phyloP scores from a whole-genome alignment of 2,329 filamentous ascomycete genomes.

The Cryphonectria radicalis region DNA sequence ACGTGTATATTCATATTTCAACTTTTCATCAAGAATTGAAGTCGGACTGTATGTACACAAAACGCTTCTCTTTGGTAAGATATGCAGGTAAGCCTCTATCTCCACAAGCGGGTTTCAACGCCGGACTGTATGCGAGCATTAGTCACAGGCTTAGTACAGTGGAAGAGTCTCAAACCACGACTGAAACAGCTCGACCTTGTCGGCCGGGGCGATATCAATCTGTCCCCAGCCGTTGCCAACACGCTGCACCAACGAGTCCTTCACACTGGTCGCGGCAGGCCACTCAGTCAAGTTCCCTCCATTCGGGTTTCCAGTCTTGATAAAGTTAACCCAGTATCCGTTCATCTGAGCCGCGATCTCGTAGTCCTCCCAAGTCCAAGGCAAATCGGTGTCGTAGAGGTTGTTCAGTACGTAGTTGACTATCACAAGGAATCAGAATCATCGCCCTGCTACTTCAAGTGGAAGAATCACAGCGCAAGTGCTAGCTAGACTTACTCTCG shows the following conservation, averaged over 20 bases:
- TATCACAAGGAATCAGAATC: not conserved
- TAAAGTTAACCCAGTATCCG: constrained; percentile 19
- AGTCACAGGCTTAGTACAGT: not conserved
- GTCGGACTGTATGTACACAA: too few species aligned
- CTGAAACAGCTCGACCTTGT: constrained; percentile 27
- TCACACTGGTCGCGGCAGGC: constrained; percentile 17
- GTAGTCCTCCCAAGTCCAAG: constrained; percentile 12
- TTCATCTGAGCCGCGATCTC: constrained; percentile 23
- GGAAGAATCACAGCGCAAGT: not conserved
- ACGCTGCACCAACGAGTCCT: constrained; percentile 23
- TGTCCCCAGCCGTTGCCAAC: constrained; percentile 29
- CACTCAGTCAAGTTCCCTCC: constrained; percentile 22
- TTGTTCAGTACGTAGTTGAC: constrained; percentile 43
- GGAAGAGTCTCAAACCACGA: constrained; percentile 26
- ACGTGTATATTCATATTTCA: too few species aligned
- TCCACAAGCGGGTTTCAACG: too few species aligned
- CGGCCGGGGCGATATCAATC: constrained; percentile 21
- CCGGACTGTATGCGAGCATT: too few species aligned
- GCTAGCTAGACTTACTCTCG: constrained; percentile 35
- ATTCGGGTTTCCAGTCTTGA: too few species aligned
- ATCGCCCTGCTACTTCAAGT: not conserved
- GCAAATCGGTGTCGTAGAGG: constrained; percentile 34
- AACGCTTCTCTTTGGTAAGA: too few species aligned
- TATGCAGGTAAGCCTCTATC: too few species aligned
- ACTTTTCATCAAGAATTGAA: too few species aligned